Percentiles rank a stretch among this genome's conserved stretches.
phyloP scores from a whole-genome alignment of 1,284 basidiomycete genomes.

The Xerocomus minutiporus region DNA sequence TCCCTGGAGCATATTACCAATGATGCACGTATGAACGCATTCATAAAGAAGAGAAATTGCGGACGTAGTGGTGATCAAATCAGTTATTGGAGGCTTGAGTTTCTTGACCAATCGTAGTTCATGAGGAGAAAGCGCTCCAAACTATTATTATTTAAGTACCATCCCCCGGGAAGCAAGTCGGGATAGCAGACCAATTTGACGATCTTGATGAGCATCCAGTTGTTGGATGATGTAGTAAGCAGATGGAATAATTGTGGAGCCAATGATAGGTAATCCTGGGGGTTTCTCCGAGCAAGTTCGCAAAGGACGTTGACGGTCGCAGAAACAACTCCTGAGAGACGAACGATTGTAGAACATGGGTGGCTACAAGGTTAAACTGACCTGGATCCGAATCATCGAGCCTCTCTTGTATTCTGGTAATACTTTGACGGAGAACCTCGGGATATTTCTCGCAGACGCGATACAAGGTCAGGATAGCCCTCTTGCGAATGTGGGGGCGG shows the following conservation, averaged over 20 bases:
- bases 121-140: constrained; percentile 84
- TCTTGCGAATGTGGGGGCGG: constrained; percentile 81
- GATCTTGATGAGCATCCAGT: constrained; percentile 99
- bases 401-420: constrained; percentile 75
- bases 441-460: constrained; percentile 78
- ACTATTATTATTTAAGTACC: constrained; percentile 46
- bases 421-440: constrained; percentile 64
- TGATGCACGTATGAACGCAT: constrained; percentile 97
- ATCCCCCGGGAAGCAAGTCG: background rate
- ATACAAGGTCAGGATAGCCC: constrained; percentile 81
- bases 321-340: constrained; percentile 72
- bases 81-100: constrained; percentile 87
- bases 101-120: constrained; percentile 94
- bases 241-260: constrained; percentile 94
- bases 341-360: background rate
- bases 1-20: constrained; percentile 91
- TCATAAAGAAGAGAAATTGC: constrained; percentile 97
- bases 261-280: constrained; percentile 74
- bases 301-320: constrained; percentile 93
- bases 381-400: constrained; percentile 83
- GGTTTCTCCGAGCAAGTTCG: constrained; percentile 81
- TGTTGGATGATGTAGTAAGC: constrained; percentile 93
- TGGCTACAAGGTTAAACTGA: constrained; percentile 30
- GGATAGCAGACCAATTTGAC: constrained; percentile 76
- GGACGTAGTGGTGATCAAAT: constrained; percentile 91